These are phyloP conservation scores for Candida sonorensis DNA, from an alignment of 805 yeast genomes.

Conservation along the genomic window DNA sequence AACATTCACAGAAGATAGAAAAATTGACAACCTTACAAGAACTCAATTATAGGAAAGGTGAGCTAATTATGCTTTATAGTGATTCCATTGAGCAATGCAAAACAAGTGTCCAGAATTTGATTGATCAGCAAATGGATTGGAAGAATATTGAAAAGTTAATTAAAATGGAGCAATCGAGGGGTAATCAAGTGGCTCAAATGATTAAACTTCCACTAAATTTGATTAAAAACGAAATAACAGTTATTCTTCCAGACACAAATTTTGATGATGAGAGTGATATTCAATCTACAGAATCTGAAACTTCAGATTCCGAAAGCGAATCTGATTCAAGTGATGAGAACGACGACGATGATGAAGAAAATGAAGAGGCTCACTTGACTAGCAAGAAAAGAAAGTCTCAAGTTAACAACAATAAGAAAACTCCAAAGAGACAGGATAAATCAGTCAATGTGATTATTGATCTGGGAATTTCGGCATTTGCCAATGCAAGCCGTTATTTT, in stretches of 20 bases:
- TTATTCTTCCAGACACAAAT: conserved; percentile 43
- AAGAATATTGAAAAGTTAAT: conserved; percentile 73
- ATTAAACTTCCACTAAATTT: conserved; percentile 67
- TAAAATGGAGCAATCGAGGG: conserved; percentile 57
- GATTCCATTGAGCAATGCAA: conserved; percentile 68
- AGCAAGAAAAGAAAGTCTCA: no score
- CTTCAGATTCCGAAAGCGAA: conserved; percentile 25
- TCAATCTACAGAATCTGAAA: conserved; percentile 19
- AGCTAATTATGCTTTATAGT: conserved; percentile 61
- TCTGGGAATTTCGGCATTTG: conserved; percentile 68
- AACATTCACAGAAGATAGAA: conserved; percentile 63
- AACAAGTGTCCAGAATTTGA: conserved; percentile 52
- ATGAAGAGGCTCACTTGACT: no score
- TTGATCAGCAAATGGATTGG: conserved; percentile 94
- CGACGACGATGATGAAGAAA: conserved; percentile 20
- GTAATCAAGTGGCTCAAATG: conserved; percentile 54
- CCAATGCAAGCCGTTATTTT: conserved; percentile 80
- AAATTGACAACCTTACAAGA: conserved; percentile 58
- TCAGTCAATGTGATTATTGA: conserved; percentile 56
- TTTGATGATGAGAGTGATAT: conserved; percentile 31
- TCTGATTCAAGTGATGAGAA: no score
- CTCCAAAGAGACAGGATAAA: conserved; percentile 5
- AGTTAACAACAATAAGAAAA: neutral
- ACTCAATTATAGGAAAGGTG: conserved; percentile 61
- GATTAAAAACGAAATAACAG: conserved; percentile 55